These are phyloP conservation scores for Colletotrichum musicola DNA, from an alignment of 2,329 filamentous ascomycete genomes.

Conservation along the genomic window DNA sequence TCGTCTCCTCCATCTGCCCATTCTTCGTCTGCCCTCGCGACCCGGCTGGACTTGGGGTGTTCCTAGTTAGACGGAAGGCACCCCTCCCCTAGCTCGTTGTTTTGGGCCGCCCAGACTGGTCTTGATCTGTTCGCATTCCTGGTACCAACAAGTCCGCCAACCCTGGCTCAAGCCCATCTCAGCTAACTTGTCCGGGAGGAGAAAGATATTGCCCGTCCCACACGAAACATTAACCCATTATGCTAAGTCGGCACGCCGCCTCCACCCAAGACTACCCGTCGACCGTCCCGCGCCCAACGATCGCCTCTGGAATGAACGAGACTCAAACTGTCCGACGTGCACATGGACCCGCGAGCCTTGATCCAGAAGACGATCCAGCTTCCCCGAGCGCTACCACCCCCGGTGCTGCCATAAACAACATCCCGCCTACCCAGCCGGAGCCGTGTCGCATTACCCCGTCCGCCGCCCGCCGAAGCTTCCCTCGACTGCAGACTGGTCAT, in stretches of 20 bases:
- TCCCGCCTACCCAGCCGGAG: slow-evolving; percentile 35
- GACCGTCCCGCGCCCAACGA: slow-evolving; percentile 40
- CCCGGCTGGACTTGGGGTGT: slow-evolving; percentile 6
- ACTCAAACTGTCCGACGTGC: slow-evolving; percentile 31
- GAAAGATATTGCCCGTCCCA: slow-evolving; percentile 42
- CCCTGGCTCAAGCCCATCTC: slow-evolving; percentile 20
- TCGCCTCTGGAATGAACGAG: slow-evolving; percentile 35
- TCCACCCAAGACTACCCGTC: slow-evolving; percentile 43
- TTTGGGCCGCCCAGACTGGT: slow-evolving; percentile 4
- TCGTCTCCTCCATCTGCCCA: neutral
- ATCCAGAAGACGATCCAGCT: slow-evolving; percentile 20
- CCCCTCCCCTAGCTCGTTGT: neutral
- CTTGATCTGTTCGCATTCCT: slow-evolving; percentile 23
- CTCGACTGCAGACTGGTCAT: slow-evolving; percentile 41
- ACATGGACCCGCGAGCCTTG: slow-evolving; percentile 30
- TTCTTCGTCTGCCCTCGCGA: slow-evolving; percentile 5
- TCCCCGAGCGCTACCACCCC: slow-evolving; percentile 31
- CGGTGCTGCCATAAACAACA: slow-evolving; percentile 26
- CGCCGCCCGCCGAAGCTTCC: slow-evolving; percentile 24
- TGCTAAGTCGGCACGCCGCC: slow-evolving; percentile 50
- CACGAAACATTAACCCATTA: slow-evolving; percentile 54
- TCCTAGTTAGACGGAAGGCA: slow-evolving; percentile 13
- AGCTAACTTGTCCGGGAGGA: slow-evolving; percentile 22
- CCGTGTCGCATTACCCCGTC: slow-evolving; percentile 23
- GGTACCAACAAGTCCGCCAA: slow-evolving; percentile 15